Base-by-base conservation (phyloP, 257 asterid species). In the Solanum bulbocastanum region DNA sequence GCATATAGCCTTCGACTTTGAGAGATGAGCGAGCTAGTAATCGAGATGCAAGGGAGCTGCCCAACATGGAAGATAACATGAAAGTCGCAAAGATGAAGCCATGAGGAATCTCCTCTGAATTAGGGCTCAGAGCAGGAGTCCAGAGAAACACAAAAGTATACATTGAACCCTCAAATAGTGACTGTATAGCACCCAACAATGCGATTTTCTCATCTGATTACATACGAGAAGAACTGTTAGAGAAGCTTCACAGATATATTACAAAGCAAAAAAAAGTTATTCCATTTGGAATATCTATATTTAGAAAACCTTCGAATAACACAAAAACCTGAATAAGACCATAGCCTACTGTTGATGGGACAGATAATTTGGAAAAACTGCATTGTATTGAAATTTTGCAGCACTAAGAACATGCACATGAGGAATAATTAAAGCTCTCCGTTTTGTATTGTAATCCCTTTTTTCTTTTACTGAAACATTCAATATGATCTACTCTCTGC, bases 111-210 rank as follows among this genome's bases (percentile, higher is more conserved):
- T 95, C 98, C 91, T 96, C 99, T 33, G 93, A 95, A 87, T 96
- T 96, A 75, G 99, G 98, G 90, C 99, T 96, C 85, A 96, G 90
- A 44, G 99, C 99, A 83, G 99, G 99, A 58, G 99, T 96, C 99
- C 99, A 96, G 30, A 96, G 95, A 90, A 96, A 96, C 90, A 96
- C 99, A 86, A 96, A 96, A 15, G 99, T 96, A 71, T 96, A 96
- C 98, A 96, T 96, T 1, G 99, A 96, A 88, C 99, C 99, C 91
- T 96, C 99, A 88, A 96, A 96, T 86, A 96, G 92, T 71, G 99
- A 96, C 90, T 96, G 99, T 91, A 96, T 94, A 32, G 98, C 99
- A 90, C 99, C 99, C 89, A 96, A 92, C 92, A 96, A 89, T 65
- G 98, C 99, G 75, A 96, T 96, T 93, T 92, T 96, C 94, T 96